Percentiles rank a stretch among this genome's conserved stretches.
These are phyloP conservation scores for Blastocystis sp. DNA, from an alignment of 352 stramenopile species.

Conservation along the genomic window DNA sequence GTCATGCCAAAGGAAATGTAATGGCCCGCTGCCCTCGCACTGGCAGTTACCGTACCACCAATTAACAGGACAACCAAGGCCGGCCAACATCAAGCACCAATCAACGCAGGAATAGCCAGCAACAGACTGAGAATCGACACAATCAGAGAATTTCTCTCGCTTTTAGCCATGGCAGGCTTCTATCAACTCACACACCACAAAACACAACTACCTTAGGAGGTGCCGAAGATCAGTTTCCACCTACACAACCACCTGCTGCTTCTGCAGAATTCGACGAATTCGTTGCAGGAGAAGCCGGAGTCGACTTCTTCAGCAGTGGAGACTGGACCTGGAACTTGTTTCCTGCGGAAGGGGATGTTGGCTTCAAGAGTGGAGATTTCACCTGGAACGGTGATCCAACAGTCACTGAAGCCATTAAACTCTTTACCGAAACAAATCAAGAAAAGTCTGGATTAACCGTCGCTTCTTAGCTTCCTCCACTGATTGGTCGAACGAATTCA, in stretches of 20 bases:
- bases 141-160: conserved; percentile 56
- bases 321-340: conserved; percentile 20
- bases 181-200: not conserved
- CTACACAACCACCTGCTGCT: conserved; percentile 16
- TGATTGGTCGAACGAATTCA: conserved; percentile 5
- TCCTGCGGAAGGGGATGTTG: not conserved
- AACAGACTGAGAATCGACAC: conserved; percentile 36
- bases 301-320: conserved; percentile 32
- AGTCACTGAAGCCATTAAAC: conserved; percentile 51
- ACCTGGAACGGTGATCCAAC: conserved; percentile 14
- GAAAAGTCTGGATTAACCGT: conserved; percentile 24
- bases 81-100: conserved; percentile 61
- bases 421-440: not conserved
- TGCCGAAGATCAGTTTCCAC: conserved; percentile 49
- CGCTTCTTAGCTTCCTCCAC: not conserved
- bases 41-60: not conserved
- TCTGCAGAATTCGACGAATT: not conserved
- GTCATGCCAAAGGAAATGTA: conserved; percentile 58
- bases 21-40: conserved; percentile 13
- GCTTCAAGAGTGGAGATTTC: conserved; percentile 44
- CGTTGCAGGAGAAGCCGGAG: not conserved
- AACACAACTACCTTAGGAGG: not conserved
- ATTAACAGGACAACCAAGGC: conserved; percentile 30
- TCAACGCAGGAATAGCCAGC: conserved; percentile 51
- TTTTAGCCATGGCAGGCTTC: conserved; percentile 27